A percentile compares a stretch with the other conserved stretches of the same genome.
Evolutionary conservation across 2,329 filamentous ascomycete genomes (phyloP).

Genomic region (Xenoacremonium recifei): DNA sequence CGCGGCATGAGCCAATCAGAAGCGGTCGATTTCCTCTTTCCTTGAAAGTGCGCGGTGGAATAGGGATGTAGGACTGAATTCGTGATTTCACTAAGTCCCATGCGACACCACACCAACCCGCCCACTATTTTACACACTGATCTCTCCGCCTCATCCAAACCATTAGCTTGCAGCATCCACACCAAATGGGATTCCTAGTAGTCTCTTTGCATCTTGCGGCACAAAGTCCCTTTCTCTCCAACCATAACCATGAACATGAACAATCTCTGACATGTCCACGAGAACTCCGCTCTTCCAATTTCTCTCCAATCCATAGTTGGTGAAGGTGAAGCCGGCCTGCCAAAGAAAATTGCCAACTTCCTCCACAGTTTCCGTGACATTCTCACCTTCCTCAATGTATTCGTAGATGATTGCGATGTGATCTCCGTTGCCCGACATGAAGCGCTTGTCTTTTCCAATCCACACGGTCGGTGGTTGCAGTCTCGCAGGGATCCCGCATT

Average conservation of each 20-base stretch:
- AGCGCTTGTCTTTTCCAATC: not conserved
- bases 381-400: slow-evolving; percentile 4
- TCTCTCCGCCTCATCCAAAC: no score
- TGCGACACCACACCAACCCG: no score
- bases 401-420: slow-evolving; percentile 5
- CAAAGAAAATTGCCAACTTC: slow-evolving; percentile 1
- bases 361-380: slow-evolving; percentile 1
- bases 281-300: slow-evolving; percentile 5
- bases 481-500: not conserved
- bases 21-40: no score
- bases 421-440: not conserved
- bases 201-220: not conserved
- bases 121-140: no score
- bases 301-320: not conserved
- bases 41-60: no score
- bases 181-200: no score
- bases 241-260: slow-evolving; percentile 1
- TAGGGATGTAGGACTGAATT: no score
- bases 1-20: no score
- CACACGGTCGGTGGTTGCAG: not conserved
- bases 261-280: slow-evolving; percentile 1
- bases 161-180: no score
- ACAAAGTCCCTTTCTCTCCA: not conserved
- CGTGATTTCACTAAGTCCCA: no score
- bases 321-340: slow-evolving; percentile 2